A percentile compares a stretch with the other conserved stretches of the same genome.
Conservation (phyloP, 106 monocot species). For the Hemerocallis citrina region DNA sequence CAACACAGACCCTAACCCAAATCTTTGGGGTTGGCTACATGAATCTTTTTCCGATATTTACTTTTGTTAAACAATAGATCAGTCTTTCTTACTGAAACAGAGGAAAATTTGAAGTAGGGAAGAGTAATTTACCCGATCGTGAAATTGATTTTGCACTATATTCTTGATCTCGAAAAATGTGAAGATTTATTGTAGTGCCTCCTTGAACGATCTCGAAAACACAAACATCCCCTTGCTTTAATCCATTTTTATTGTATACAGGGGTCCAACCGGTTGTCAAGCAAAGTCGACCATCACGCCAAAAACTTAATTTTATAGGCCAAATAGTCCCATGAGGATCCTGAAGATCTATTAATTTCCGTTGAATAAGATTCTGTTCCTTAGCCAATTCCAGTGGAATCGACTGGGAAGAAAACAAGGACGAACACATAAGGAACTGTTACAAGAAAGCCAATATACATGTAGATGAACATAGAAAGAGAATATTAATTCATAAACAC, state of each 20-base stretch:
- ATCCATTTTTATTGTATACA: neutral
- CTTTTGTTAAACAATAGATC: no score
- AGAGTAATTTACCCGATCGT: neutral
- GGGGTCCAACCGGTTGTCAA: slow-evolving; percentile 7
- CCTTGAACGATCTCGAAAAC: slow-evolving; percentile 10
- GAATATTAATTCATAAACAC: no score
- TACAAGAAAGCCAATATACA: no score
- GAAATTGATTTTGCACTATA: neutral
- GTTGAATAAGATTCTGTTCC: slow-evolving; percentile 1
- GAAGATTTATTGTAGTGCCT: slow-evolving; percentile 5
- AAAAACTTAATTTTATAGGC: neutral
- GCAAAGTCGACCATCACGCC: slow-evolving; percentile 9
- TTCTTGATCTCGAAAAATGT: slow-evolving; percentile 5
- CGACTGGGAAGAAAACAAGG: neutral
- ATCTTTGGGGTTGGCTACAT: no score
- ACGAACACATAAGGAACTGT: neutral
- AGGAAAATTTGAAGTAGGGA: neutral
- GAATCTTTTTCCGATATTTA: no score
- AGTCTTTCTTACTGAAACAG: neutral
- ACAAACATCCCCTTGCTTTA: slow-evolving; percentile 7
- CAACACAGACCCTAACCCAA: no score
- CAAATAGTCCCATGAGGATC: slow-evolving; percentile 6
- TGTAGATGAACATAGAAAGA: no score
- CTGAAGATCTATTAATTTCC: neutral
- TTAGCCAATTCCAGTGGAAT: slow-evolving; percentile 6